These are phyloP conservation scores for Solanum hybrid DNA, from an alignment of 305 asterid species.

Conservation along the genomic window DNA sequence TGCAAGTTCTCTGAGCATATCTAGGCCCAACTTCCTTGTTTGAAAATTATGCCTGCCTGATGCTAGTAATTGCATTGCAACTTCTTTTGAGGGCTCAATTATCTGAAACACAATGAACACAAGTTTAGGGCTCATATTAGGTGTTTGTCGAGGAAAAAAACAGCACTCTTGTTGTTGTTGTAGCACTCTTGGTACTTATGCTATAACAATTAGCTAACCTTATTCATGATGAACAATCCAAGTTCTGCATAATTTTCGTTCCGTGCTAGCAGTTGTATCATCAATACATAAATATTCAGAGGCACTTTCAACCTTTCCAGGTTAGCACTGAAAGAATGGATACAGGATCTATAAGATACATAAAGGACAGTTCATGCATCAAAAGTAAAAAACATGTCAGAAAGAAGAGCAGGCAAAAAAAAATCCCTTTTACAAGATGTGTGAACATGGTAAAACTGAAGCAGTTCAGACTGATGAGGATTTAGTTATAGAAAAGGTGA, in stretches of 20 bases:
- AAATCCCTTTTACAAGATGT: background rate
- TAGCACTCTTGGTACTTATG: background rate
- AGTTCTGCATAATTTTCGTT: slow-evolving; percentile 70
- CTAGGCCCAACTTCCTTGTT: slow-evolving; percentile 74
- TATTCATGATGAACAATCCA: slow-evolving; percentile 60
- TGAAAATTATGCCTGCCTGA: slow-evolving; percentile 61
- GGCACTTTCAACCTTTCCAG: slow-evolving; percentile 63
- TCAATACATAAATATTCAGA: slow-evolving; percentile 55
- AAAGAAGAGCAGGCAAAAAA: background rate
- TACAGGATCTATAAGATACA: background rate
- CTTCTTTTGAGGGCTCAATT: slow-evolving; percentile 89
- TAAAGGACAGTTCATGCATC: slow-evolving; percentile 1
- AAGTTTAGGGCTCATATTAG: slow-evolving; percentile 7
- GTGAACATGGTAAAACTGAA: background rate
- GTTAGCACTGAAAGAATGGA: slow-evolving; percentile 53
- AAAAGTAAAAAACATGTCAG: background rate
- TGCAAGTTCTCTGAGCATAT: slow-evolving; percentile 69
- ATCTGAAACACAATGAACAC: slow-evolving; percentile 42
- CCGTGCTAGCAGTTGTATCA: slow-evolving; percentile 75
- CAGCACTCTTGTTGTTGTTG: background rate
- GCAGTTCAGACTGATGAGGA: slow-evolving; percentile 2
- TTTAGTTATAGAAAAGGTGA: background rate
- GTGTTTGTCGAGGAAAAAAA: background rate
- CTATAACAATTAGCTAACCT: slow-evolving; percentile 32
- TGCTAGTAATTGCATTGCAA: slow-evolving; percentile 78